These are phyloP conservation scores for Diaporthe humulicola DNA, from an alignment of 2,329 filamentous ascomycete species.

Conservation along the genomic window DNA sequence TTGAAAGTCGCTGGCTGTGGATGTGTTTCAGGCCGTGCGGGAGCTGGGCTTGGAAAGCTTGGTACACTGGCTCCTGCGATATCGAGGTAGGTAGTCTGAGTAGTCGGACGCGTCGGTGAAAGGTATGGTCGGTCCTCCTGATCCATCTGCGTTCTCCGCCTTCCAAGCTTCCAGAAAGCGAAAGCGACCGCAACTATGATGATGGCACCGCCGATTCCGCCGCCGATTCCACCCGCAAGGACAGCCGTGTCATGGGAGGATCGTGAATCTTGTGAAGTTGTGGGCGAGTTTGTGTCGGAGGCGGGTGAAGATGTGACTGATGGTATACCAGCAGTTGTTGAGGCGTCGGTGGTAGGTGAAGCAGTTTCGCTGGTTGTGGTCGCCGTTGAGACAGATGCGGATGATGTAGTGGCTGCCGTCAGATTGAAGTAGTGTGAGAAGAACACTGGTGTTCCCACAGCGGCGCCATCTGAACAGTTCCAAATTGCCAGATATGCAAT, in stretches of 20 bases:
- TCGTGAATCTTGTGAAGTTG: background rate
- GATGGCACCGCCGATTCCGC: background rate
- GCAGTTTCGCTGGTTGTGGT: background rate
- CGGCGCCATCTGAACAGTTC: background rate
- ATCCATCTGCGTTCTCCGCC: background rate
- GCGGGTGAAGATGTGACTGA: background rate
- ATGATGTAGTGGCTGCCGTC: background rate
- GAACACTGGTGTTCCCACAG: background rate
- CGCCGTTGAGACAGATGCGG: background rate
- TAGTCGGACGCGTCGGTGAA: background rate
- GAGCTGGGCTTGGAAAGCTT: background rate
- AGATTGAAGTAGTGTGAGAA: background rate
- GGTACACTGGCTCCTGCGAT: background rate
- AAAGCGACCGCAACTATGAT: background rate
- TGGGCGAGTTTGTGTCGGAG: background rate
- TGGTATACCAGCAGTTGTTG: background rate
- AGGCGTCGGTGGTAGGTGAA: background rate
- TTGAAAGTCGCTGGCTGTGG: background rate
- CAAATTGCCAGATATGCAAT: background rate
- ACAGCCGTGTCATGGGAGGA: background rate
- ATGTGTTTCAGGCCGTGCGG: background rate
- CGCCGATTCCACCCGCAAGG: background rate
- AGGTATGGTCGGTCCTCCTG: background rate
- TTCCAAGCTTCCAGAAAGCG: background rate
- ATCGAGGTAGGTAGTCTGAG: background rate